Evolutionary conservation across 495 filamentous ascomycete species (phyloP), one percentile per base, ranked within the genome.

Genomic region (Trichocladium antarcticum): DNA sequence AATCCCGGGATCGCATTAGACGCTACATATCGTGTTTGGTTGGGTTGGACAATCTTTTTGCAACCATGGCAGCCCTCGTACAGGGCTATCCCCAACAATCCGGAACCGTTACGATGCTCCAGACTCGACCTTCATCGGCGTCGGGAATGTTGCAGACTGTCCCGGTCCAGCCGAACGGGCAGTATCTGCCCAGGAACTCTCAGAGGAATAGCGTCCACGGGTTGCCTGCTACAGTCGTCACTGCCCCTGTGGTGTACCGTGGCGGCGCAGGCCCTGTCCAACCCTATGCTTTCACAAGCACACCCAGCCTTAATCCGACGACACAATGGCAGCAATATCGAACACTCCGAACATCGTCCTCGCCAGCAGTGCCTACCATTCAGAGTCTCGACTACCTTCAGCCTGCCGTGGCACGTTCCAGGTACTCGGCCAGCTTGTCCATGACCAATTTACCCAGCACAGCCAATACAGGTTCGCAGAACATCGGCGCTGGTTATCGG

Each of bases 1-100:
- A 46, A 27, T 22, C 17, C 50, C 40, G 22, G 19, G 9, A 15
- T n/a, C 6, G 9, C 1, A 20, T 5, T 16, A 20, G 12, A 10
- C 16, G 12, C 20, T 48, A n/a, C 24, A 27, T 4, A n/a, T 29
- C 31, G 32, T 32, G 38, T 47, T 6, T 12, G 17, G 37, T 17
- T 12, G 27, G 16, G 6, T 35, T 28, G 12, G 22, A 21, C 5
- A 27, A 7, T 1, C 14, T 14, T 7, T 31, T 11, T 53, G 55
- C 48, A 60, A 79, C 54, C 61, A 94, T 94, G 87, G 87, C 87
- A 72, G 86, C 87, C 68, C 77, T 94, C 71, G 86, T 92, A 68
- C 87, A 94, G 75, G 78, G 87, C 53, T 89, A 89, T 63, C 83
- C 87, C 58, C 79, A 85, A 69, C 85, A 87, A 68, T 80, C 81